Percentiles rank a stretch among this genome's conserved stretches.
Conservation (phyloP, 2,329 filamentous ascomycete species). For the Fusarium domesticum region DNA sequence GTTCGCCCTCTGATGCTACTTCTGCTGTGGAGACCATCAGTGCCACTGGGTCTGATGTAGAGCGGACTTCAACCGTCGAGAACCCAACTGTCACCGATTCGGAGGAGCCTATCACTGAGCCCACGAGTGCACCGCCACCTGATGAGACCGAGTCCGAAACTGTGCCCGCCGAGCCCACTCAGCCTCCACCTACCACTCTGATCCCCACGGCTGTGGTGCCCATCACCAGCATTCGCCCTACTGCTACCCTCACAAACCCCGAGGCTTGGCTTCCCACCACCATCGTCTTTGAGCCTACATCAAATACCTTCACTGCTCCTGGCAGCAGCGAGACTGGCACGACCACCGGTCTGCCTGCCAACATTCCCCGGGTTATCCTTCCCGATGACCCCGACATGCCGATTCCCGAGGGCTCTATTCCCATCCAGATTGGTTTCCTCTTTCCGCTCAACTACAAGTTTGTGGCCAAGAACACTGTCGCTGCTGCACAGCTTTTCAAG, state of each 20-base stretch:
- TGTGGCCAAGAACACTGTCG: conserved; percentile 66
- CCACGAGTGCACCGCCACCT: conserved; percentile 12
- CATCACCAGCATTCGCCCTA: conserved; percentile 42
- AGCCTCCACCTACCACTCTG: conserved; percentile 18
- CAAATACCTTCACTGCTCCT: conserved; percentile 28
- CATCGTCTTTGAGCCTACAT: conserved; percentile 53
- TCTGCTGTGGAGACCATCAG: conserved; percentile 6
- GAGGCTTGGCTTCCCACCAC: conserved; percentile 56
- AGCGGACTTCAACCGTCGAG: conserved; percentile 4
- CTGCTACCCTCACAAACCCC: conserved; percentile 43
- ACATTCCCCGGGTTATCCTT: conserved; percentile 71
- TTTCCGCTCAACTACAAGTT: conserved; percentile 81
- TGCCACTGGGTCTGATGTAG: conserved; percentile 1
- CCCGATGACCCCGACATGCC: conserved; percentile 56
- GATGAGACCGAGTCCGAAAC: conserved; percentile 9
- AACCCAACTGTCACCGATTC: conserved; percentile 2
- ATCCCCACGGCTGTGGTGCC: conserved; percentile 19
- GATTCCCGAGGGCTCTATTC: conserved; percentile 60
- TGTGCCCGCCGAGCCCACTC: conserved; percentile 1
- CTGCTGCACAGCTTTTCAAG: conserved; percentile 81
- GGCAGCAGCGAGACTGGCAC: conserved; percentile 41
- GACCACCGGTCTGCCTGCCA: conserved; percentile 57
- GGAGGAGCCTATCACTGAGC: conserved; percentile 10
- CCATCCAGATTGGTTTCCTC: conserved; percentile 83
- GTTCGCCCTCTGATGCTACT: conserved; percentile 11